phyloP scores from a whole-genome alignment of 306 rosid species.

The Sesbania bispinosa region DNA sequence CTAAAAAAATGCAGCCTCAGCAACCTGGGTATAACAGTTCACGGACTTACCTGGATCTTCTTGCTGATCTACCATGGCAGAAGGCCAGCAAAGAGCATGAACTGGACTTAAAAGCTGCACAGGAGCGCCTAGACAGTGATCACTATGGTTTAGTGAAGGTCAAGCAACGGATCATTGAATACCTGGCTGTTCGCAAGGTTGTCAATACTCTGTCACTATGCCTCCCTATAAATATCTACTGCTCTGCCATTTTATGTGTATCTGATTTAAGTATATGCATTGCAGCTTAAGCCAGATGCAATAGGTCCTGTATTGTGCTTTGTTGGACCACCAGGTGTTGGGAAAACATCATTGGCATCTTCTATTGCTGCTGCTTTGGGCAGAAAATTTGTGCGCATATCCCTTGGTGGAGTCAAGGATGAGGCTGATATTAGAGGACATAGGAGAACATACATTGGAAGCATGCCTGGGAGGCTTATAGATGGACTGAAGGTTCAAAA shows the following conservation, averaged over 20 bases:
- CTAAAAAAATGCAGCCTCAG: conserved; percentile 98
- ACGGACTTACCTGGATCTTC: conserved; percentile 92
- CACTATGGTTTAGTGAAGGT: conserved; percentile 92
- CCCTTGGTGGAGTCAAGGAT: conserved; percentile 98
- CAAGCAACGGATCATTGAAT: conserved; percentile 93
- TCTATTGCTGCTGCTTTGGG: conserved; percentile 94
- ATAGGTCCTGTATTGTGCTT: conserved; percentile 99
- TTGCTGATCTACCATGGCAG: conserved; percentile 96
- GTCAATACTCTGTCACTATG: conserved; percentile 11
- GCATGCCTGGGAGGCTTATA: conserved; percentile 99
- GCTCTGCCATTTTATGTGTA: conserved; percentile 20
- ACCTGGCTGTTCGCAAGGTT: conserved; percentile 98
- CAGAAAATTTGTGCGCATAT: conserved; percentile 83
- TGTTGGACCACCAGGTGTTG: conserved; percentile 99
- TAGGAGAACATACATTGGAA: conserved; percentile 97
- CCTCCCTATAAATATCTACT: conserved; percentile 10
- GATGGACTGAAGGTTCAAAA: conserved; percentile 87
- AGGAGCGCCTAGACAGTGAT: conserved; percentile 83
- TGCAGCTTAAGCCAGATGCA: conserved; percentile 99
- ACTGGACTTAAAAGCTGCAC: conserved; percentile 81
- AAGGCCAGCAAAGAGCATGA: conserved; percentile 77
- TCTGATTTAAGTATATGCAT: conserved; percentile 31
- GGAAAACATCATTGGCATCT: conserved; percentile 95
- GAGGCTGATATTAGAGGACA: conserved; percentile 98
- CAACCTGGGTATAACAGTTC: conserved; percentile 96